Evolutionary conservation across 169 alveolate genomes (phyloP), one percentile per base, ranked within the genome.

Genomic region (Plasmodium vinckei): DNA sequence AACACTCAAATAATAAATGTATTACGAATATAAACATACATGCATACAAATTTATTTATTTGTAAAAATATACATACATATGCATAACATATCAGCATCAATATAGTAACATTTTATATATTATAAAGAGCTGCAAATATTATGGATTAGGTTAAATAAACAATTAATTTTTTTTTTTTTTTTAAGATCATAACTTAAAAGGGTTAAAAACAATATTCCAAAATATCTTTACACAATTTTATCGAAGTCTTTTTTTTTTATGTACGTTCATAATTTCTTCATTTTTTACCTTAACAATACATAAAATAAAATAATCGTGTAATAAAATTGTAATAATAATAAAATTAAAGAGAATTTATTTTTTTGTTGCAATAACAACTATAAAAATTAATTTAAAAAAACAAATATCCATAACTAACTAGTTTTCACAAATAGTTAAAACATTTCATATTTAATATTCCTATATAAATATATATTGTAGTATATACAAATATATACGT

Each of bases 311-410:
- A 51, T 51, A 51, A 51, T 1, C 67, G 13, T n/a, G 9, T 27
- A 63, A 33, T 27, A 33, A 13, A 9, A 19, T 27, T 33, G 27
- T n/a, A 15, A 57, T 9, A 57, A 57, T n/a, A 61, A 61, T 9
- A 25, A 67, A 67, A 67, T 6, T 67, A 67, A 46, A 44, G 47
- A 59, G 21, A 59, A 67, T 17, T 67, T 67, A 42, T 15, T 67
- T 61, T 33, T 61, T 44, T 67, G 73, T 67, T 67, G 73, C 23
- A 67, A 67, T 67, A 47, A 44, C 73, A 67, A 67, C 73, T 67
- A 67, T 67, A 25, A 17, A 67, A 67, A 42, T 44, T 10, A 33
- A 63, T 33, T 33, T 44, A 15, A 67, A 67, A 67, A 67, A 65
- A 42, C 19, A 42, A 19, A 44, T 67, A 46, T 46, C 73, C 42